Conservation (phyloP, 1,284 basidiomycete species). For the Trichosporon sp. region DNA sequence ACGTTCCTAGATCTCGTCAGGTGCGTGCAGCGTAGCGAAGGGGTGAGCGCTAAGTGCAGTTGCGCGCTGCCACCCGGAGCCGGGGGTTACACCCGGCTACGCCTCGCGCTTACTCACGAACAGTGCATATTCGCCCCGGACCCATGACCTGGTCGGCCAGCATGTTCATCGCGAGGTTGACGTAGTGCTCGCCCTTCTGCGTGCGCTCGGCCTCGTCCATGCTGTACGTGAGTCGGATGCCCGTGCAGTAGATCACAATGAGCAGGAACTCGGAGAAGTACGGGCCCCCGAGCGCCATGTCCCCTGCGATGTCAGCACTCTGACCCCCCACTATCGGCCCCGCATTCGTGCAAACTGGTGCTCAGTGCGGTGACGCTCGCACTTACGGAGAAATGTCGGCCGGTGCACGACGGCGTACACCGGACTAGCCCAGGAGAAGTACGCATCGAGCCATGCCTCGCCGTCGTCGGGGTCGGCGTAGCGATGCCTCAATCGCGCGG, state of each 20-base stretch:
- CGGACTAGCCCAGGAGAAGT: slow-evolving; percentile 35
- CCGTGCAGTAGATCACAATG: slow-evolving; percentile 34
- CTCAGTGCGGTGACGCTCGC: too few species aligned
- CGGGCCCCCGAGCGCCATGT: slow-evolving; percentile 36
- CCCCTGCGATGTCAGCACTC: slow-evolving; percentile 21
- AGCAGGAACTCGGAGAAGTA: slow-evolving; percentile 37
- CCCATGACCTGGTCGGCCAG: slow-evolving; percentile 33
- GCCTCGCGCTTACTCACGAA: background rate
- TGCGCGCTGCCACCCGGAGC: too few species aligned
- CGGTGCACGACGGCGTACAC: slow-evolving; percentile 31
- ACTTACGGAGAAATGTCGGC: slow-evolving; percentile 27
- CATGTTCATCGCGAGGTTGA: slow-evolving; percentile 32
- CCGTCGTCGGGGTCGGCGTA: slow-evolving; percentile 36
- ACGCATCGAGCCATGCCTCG: slow-evolving; percentile 33
- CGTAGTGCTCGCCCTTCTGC: slow-evolving; percentile 27
- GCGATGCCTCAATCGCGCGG: slow-evolving; percentile 32
- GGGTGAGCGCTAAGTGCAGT: background rate
- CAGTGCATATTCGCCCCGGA: slow-evolving; percentile 30
- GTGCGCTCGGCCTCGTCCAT: slow-evolving; percentile 33
- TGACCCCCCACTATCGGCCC: background rate
- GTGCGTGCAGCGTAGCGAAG: background rate
- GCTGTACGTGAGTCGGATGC: slow-evolving; percentile 33
- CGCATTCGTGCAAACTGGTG: too few species aligned
- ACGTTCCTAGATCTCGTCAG: background rate
- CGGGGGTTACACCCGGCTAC: too few species aligned